Percentiles rank a stretch among this genome's conserved stretches.
phyloP scores from a whole-genome alignment of 768 basidiomycete genomes.

The Tricholoma flavovirens region DNA sequence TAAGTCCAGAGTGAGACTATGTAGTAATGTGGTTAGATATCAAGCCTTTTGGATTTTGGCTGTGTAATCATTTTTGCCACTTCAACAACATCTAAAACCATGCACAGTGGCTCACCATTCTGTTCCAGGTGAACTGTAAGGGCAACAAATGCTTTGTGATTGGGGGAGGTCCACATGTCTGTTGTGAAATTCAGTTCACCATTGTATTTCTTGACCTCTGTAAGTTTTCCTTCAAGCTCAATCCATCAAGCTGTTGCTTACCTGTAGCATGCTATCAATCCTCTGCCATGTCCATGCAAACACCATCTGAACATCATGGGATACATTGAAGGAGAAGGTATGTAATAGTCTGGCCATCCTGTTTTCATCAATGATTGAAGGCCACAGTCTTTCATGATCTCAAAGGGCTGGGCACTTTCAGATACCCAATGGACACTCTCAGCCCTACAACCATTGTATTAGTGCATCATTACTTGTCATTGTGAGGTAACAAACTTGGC shows the following conservation, averaged over 20 bases:
- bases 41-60: not conserved
- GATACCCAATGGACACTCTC: not conserved
- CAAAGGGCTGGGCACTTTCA: not conserved
- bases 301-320: no score
- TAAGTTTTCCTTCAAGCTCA: slow-evolving; percentile 1
- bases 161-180: no score
- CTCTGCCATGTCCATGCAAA: no score
- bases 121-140: not conserved
- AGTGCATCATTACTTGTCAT: slow-evolving; percentile 1
- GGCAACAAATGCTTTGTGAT: no score
- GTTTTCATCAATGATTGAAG: no score
- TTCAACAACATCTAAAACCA: not conserved
- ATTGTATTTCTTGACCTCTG: not conserved
- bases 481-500: slow-evolving; percentile 15
- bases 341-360: no score
- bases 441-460: not conserved
- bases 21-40: not conserved
- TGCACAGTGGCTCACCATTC: no score
- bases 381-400: not conserved
- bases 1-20: not conserved
- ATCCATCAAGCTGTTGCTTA: not conserved
- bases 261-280: slow-evolving; percentile 1
- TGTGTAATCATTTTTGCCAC: not conserved
- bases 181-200: not conserved
- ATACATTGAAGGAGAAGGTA: no score